Evolutionary conservation across 139 green algal genomes (phyloP).

Genomic region (Chlorella vulgaris): DNA sequence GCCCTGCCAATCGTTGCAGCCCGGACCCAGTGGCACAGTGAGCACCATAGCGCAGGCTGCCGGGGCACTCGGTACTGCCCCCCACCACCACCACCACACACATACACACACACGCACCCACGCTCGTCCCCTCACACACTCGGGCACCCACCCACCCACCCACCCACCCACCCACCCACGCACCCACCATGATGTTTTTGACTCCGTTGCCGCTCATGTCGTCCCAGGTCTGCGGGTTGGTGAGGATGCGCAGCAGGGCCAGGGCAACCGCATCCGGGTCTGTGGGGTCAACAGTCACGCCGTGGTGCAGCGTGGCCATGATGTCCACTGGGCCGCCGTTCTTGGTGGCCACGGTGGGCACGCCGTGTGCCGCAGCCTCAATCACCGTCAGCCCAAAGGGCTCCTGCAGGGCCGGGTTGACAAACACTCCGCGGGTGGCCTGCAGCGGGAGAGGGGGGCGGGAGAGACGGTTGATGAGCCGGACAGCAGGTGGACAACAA

Average conservation of each 20-base stretch:
- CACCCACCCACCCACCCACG: background rate
- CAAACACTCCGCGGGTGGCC: constrained; percentile 87
- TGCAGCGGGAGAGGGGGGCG: constrained; percentile 3
- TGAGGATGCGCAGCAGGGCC: constrained; percentile 85
- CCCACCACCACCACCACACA: too few relatives aligned
- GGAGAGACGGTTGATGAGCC: too few relatives aligned
- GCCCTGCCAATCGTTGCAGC: too few relatives aligned
- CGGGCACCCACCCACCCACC: background rate
- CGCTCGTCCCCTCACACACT: too few relatives aligned
- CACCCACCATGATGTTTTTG: constrained; percentile 76
- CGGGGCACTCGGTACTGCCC: too few relatives aligned
- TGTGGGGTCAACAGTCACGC: constrained; percentile 88
- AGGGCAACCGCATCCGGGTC: constrained; percentile 70
- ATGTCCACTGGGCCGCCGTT: constrained; percentile 84
- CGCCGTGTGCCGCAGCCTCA: constrained; percentile 91
- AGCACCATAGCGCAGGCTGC: too few relatives aligned
- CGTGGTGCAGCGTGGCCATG: constrained; percentile 77
- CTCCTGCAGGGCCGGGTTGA: constrained; percentile 88
- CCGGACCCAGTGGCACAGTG: too few relatives aligned
- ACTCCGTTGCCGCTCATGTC: constrained; percentile 63
- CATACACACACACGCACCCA: too few relatives aligned
- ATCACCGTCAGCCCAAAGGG: constrained; percentile 96
- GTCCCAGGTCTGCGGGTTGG: constrained; percentile 72
- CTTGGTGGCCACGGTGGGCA: constrained; percentile 93
- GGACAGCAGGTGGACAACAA: too few relatives aligned